These are phyloP conservation scores for Solanum bulbocastanum DNA, from an alignment of 257 asterid species.

Conservation along the genomic window DNA sequence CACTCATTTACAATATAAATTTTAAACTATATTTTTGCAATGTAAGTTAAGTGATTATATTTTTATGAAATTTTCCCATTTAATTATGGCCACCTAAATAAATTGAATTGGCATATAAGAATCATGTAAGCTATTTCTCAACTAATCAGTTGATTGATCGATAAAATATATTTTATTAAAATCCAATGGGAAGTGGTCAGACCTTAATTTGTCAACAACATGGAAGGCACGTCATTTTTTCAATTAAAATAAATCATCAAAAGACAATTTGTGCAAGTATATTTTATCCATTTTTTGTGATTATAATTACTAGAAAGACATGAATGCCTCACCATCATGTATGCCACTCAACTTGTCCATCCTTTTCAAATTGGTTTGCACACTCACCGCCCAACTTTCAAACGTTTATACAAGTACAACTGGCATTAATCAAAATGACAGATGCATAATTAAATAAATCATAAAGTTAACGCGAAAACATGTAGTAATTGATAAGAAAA, in stretches of 20 bases:
- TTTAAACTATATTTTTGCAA: neutral
- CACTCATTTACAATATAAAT: neutral
- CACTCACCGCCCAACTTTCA: neutral
- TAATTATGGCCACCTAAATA: neutral
- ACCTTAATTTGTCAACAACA: neutral
- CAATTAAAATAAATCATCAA: neutral
- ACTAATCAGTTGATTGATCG: neutral
- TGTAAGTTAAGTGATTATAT: neutral
- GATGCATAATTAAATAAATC: neutral
- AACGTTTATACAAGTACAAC: neutral
- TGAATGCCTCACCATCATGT: neutral
- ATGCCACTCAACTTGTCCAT: neutral
- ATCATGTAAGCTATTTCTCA: neutral
- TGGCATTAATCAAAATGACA: neutral
- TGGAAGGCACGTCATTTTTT: neutral
- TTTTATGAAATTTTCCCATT: neutral
- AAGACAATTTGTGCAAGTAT: neutral
- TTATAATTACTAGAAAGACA: neutral
- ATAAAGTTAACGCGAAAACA: neutral
- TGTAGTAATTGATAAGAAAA: neutral
- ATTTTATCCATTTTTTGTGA: neutral
- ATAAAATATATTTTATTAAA: neutral
- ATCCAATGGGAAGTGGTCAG: neutral
- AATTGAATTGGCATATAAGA: neutral
- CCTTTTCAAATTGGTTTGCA: neutral